phyloP scores from a whole-genome alignment of 2,329 filamentous ascomycete species.

The Dothistroma septosporum region DNA sequence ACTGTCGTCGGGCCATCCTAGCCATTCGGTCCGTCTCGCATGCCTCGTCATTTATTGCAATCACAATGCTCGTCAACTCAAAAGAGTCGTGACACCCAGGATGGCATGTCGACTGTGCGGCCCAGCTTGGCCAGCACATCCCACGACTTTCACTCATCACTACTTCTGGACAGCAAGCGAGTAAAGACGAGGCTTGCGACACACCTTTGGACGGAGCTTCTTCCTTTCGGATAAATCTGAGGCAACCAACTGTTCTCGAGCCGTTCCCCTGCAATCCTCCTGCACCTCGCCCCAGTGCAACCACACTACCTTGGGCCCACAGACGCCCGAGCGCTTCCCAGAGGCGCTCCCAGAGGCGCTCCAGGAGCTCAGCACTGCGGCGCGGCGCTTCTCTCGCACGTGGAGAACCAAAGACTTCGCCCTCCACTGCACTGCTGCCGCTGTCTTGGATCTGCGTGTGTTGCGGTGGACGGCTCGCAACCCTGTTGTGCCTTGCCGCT shows the following conservation, averaged over 20 bases:
- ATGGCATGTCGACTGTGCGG: not conserved
- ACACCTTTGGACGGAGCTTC: conserved; percentile 6
- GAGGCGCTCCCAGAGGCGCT: not conserved
- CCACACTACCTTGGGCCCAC: conserved; percentile 2
- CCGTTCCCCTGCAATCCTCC: conserved; percentile 2
- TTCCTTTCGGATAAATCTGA: conserved; percentile 6
- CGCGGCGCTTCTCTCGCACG: conserved; percentile 6
- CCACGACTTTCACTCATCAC: not conserved
- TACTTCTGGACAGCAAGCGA: conserved; percentile 5
- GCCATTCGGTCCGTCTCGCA: not conserved
- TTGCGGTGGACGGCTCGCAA: not conserved
- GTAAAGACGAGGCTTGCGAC: conserved; percentile 8
- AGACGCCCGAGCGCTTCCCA: not conserved
- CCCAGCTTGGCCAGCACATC: not conserved
- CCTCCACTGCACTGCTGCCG: conserved; percentile 12
- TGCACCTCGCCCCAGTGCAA: conserved; percentile 11
- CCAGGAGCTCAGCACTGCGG: conserved; percentile 2
- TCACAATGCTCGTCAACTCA: not conserved
- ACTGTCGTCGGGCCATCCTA: not conserved
- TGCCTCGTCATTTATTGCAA: not conserved
- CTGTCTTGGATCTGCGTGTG: conserved; percentile 8
- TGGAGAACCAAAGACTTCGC: conserved; percentile 6
- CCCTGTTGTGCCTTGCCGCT: not conserved
- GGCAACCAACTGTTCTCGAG: conserved; percentile 15
- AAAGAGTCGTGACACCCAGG: not conserved